phyloP scores from a whole-genome alignment of 2,329 filamentous ascomycete species.

The Aspergillus pseudoglaucus region DNA sequence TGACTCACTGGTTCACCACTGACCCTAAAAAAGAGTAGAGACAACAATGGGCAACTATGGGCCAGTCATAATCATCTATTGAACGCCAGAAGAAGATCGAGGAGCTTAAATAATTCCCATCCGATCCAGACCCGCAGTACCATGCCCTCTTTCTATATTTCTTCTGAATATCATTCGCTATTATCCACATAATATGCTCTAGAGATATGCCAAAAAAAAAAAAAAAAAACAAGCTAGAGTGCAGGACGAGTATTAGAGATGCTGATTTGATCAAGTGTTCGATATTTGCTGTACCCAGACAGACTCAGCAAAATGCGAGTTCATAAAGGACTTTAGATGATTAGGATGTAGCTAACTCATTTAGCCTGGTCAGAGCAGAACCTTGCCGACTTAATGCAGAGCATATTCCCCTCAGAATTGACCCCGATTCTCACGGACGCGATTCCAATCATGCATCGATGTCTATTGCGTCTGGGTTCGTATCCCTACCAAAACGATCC shows the following conservation, averaged over 20 bases:
- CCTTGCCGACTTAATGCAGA: neutral
- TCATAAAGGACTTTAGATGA: neutral
- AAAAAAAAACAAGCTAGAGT: too few species aligned
- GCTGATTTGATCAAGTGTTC: neutral
- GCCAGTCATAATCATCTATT: too few species aligned
- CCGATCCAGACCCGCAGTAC: too few species aligned
- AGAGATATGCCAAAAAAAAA: too few species aligned
- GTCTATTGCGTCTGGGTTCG: neutral
- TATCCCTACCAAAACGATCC: slow-evolving; percentile 1
- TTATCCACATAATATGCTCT: neutral
- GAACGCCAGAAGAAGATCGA: too few species aligned
- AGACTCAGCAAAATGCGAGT: neutral
- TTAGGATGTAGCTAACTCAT: neutral
- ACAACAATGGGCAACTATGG: too few species aligned
- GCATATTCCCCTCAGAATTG: neutral
- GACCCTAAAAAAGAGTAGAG: too few species aligned
- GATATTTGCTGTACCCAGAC: neutral
- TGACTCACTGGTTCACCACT: too few species aligned
- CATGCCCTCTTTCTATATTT: too few species aligned
- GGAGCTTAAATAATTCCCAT: too few species aligned
- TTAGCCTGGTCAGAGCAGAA: neutral
- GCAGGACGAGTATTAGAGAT: too few species aligned
- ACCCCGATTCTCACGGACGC: neutral
- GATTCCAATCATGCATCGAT: slow-evolving; percentile 1
- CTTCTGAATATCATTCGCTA: neutral